Base-by-base conservation (phyloP, 1,284 basidiomycete species). In the Pseudozyma thailandica region DNA sequence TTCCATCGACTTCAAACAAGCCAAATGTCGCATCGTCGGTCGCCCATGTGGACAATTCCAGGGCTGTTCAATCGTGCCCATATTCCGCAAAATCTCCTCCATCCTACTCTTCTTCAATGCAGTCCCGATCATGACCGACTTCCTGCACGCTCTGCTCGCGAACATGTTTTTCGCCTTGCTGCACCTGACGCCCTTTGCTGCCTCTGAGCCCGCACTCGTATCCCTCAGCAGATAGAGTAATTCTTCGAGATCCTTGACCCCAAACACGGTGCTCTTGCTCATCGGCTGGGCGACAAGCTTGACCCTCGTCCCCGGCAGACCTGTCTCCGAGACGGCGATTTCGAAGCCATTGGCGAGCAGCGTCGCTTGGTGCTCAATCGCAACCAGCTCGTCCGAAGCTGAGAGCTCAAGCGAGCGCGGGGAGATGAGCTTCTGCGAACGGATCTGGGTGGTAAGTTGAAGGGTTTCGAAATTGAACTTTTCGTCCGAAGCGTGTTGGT, bases 381-480 rank as follows among this genome's bases (percentile, higher is more conserved):
- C 94, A 0, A 94, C 84, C 42, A 98, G 85, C 82, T 96, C 93
- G 81, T 98, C 95, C 0, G 91, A 89, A 0, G 94, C 93, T 0
- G 93, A 92, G 13, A 98, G 85, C 74, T 97, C 90, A 60, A 98
- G 84, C 5, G 86, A 83, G 38, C 88, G 89, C 0, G 94, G 90
- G 91, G 86, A 87, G 77, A 95, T 89, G 9, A 98, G 85, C 60
- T 86, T 88, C 80, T 98, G 95, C 4, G 91, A 92, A 72, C 91
- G 88, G 55, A 99, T 94, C 57, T 87, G 88, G 3, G 94, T 96
- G 25, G 90, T 92, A 61, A 88, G 87, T 83, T 98, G 95, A 60
- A 98, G 84, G 3, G 88, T 91, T 86, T 99, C 95, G 82, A 98
- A 98, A 81, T 98, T 98, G 85, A 91, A 98, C 85, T 98, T 98